Conservation (phyloP, 208 protist species). For the Wallacemonas collosoma region DNA sequence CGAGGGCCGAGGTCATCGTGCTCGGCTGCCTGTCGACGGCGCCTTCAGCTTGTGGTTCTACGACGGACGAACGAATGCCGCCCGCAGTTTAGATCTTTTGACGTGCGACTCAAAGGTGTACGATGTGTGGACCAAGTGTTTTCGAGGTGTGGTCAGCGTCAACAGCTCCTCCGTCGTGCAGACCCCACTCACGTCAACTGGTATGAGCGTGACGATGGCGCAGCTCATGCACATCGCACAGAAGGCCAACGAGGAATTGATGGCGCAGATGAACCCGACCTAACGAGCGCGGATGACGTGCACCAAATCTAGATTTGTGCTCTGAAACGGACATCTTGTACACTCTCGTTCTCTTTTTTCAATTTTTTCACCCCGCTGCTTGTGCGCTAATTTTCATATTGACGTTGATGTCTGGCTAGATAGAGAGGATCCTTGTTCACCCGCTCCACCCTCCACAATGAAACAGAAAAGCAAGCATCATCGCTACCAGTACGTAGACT, state of each 20-base stretch:
- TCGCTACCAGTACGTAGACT: too few species aligned
- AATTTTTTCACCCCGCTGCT: background rate
- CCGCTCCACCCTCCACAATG: too few species aligned
- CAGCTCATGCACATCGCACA: conserved; percentile 37
- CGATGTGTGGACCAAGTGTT: conserved; percentile 76
- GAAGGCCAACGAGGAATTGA: conserved; percentile 31
- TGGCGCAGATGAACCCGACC: conserved; percentile 10
- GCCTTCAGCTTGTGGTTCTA: conserved; percentile 81
- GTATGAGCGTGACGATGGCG: conserved; percentile 23
- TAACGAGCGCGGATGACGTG: background rate
- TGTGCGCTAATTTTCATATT: too few species aligned
- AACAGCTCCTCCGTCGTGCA: conserved; percentile 82
- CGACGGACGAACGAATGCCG: conserved; percentile 27
- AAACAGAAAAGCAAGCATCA: too few species aligned
- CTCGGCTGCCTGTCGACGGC: conserved; percentile 53
- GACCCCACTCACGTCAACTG: conserved; percentile 40
- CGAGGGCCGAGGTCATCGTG: conserved; percentile 57
- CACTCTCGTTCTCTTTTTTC: conserved; percentile 12
- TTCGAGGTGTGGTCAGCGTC: conserved; percentile 73
- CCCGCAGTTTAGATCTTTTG: conserved; percentile 60
- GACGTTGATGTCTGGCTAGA: too few species aligned
- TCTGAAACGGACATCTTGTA: too few species aligned
- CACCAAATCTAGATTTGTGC: too few species aligned
- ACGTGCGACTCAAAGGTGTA: conserved; percentile 74
- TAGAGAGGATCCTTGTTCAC: too few species aligned